Evolutionary conservation across 495 filamentous ascomycete species (phyloP).

Genomic region (Achaetomiella virescens): DNA sequence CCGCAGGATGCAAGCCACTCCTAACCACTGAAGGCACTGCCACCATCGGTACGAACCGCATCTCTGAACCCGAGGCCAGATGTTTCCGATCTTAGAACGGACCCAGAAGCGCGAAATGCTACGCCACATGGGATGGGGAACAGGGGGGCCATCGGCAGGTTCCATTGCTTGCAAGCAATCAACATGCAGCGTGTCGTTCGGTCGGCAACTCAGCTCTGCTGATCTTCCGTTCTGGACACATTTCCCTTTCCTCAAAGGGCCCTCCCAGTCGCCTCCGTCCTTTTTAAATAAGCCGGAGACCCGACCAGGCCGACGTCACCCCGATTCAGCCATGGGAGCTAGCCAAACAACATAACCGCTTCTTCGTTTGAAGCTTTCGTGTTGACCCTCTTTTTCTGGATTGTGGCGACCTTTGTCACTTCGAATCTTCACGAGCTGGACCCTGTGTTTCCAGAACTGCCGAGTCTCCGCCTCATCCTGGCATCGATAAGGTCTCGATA

Average conservation of each 20-base stretch:
- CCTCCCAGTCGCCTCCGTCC: not conserved
- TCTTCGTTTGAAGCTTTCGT: not conserved
- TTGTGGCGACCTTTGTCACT: not conserved
- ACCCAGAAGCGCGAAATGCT: not conserved
- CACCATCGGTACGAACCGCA: too few relatives aligned
- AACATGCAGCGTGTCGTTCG: constrained; percentile 16
- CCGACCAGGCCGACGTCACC: not conserved
- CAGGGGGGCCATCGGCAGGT: constrained; percentile 6
- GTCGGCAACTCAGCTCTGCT: constrained; percentile 27
- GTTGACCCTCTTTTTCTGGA: not conserved
- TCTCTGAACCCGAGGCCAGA: not conserved
- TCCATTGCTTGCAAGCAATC: constrained; percentile 19
- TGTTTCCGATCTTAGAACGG: constrained; percentile 5
- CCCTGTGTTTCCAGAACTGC: constrained; percentile 12
- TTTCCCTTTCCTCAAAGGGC: constrained; percentile 15
- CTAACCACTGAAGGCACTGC: not conserved
- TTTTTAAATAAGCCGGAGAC: not conserved
- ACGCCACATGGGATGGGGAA: not conserved
- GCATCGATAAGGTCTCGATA: constrained; percentile 6
- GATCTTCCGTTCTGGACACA: constrained; percentile 28
- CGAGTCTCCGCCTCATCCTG: constrained; percentile 3
- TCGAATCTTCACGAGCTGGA: not conserved
- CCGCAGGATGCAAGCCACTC: too few relatives aligned
- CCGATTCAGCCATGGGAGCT: not conserved
- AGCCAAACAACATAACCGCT: not conserved